Conservation (phyloP, 352 stramenopile genomes). For the Vaucheria bursata region DNA sequence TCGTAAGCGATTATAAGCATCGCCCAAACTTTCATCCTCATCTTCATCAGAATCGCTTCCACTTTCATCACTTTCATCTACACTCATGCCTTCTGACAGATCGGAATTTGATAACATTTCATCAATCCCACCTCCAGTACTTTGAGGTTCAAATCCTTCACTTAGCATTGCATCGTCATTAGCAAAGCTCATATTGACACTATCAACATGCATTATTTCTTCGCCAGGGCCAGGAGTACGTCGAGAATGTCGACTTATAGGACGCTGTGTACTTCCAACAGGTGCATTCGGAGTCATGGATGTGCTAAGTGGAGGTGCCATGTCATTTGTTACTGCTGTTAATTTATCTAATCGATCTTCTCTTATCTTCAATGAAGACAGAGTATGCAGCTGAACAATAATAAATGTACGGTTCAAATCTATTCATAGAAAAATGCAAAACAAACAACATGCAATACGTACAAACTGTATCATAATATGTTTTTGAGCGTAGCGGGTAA, state of each 20-base stretch:
- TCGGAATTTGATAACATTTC: neutral
- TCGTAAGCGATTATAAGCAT: too few species aligned
- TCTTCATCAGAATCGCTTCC: neutral
- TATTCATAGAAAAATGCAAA: too few species aligned
- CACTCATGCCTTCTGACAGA: neutral
- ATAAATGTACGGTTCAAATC: too few species aligned
- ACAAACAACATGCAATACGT: too few species aligned
- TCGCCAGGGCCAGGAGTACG: neutral
- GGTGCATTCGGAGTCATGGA: neutral
- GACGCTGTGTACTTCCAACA: neutral
- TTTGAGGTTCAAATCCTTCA: constrained; percentile 10
- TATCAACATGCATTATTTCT: neutral
- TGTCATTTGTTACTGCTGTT: neutral
- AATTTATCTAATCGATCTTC: too few species aligned
- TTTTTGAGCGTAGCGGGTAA: too few species aligned
- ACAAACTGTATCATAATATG: too few species aligned
- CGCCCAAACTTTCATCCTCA: neutral
- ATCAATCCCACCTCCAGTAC: neutral
- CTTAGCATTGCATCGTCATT: constrained; percentile 43
- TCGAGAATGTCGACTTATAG: neutral
- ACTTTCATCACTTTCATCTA: neutral
- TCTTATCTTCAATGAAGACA: too few species aligned
- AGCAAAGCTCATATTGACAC: constrained; percentile 25
- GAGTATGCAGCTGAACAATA: too few species aligned
- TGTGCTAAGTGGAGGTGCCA: neutral